These are phyloP conservation scores for Arthrobotrys sphaeroides DNA, from an alignment of 2,329 filamentous ascomycete genomes.

Conservation along the genomic window DNA sequence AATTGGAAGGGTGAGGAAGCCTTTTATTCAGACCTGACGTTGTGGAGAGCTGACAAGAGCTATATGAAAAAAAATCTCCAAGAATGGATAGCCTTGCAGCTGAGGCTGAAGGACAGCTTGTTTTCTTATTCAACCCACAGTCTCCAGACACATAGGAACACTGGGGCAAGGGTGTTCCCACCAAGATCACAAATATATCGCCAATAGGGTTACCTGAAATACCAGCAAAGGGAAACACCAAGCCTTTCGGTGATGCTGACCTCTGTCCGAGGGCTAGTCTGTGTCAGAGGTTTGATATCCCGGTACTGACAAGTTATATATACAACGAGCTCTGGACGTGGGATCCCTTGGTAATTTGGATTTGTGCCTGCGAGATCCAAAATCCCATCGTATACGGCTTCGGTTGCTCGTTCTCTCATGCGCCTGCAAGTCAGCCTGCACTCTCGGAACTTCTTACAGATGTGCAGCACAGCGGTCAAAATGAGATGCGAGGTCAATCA, in stretches of 20 bases:
- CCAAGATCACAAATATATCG: conserved; percentile 49
- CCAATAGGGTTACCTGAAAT: conserved; percentile 10
- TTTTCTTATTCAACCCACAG: conserved; percentile 40
- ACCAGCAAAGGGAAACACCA: not conserved
- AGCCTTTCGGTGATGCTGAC: conserved; percentile 15
- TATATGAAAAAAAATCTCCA: conserved; percentile 23
- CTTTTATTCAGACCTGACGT: conserved; percentile 38
- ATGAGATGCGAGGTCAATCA: not conserved
- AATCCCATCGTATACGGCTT: conserved; percentile 13
- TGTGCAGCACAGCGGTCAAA: not conserved
- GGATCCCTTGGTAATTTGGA: conserved; percentile 18
- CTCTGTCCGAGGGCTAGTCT: not conserved
- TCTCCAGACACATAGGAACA: not conserved
- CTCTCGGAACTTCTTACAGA: not conserved
- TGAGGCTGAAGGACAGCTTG: conserved; percentile 49
- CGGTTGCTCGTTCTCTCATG: conserved; percentile 12
- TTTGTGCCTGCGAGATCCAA: not conserved
- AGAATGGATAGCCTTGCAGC: conserved; percentile 52
- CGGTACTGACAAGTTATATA: conserved; percentile 21
- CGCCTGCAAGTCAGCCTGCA: conserved; percentile 22
- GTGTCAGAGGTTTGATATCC: conserved; percentile 1
- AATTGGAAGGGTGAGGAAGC: conserved; percentile 31
- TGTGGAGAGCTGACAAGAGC: conserved; percentile 35
- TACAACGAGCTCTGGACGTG: conserved; percentile 2
- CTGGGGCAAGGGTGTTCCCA: conserved; percentile 30